Percentiles rank a stretch among this genome's conserved stretches.
Conservation (phyloP, 176 grass and related monocot genomes). For the Triticum monococcum region DNA sequence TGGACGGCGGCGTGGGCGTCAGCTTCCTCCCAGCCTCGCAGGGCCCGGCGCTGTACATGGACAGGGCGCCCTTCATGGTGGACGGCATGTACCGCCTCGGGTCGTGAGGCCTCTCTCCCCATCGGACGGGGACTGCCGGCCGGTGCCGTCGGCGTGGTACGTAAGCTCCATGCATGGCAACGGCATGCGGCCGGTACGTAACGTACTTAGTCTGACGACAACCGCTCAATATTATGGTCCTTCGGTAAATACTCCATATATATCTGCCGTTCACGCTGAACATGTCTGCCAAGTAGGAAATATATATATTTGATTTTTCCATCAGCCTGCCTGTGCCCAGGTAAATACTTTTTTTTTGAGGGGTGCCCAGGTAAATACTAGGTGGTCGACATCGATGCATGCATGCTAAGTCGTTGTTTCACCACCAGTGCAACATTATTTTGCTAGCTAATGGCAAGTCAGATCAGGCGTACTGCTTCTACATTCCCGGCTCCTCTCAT, state of each 20-base stretch:
- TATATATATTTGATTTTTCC: no score
- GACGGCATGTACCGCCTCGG: constrained; percentile 62
- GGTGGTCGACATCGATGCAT: neutral
- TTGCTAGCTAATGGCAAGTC: neutral
- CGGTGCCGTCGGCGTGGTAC: neutral
- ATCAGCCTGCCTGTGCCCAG: neutral
- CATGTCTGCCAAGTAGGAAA: neutral
- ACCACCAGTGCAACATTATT: neutral
- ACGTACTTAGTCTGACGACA: neutral
- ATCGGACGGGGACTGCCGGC: neutral
- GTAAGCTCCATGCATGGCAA: constrained; percentile 28
- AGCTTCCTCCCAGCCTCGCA: constrained; percentile 36
- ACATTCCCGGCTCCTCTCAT: neutral
- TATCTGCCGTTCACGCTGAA: neutral
- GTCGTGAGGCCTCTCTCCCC: constrained; percentile 27
- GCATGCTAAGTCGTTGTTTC: neutral
- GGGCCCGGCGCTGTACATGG: constrained; percentile 36
- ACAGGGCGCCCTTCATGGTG: constrained; percentile 32
- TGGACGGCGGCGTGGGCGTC: constrained; percentile 30
- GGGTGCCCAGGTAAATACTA: neutral
- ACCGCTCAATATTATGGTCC: neutral
- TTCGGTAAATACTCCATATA: constrained; percentile 16
- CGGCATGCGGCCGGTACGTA: neutral
- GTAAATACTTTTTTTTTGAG: no score
- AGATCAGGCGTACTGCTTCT: neutral